These are phyloP conservation scores for Massospora cicadina DNA, from an alignment of 371 early-diverging fungal genomes.

Conservation along the genomic window DNA sequence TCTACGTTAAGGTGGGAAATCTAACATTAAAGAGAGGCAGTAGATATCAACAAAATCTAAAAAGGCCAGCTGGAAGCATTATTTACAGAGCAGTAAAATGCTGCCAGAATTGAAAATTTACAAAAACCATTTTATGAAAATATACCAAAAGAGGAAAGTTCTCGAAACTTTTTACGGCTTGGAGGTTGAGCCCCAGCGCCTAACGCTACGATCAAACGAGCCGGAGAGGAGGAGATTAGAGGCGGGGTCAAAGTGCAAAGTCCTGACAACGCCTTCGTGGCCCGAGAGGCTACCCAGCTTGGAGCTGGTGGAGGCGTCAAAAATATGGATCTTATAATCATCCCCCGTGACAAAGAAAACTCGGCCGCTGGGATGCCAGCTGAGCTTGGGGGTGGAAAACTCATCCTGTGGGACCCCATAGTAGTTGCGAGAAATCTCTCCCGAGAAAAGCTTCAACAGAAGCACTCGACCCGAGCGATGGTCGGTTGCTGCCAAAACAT, in stretches of 20 bases:
- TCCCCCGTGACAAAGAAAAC: constrained; percentile 50
- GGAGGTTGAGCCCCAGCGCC: no score
- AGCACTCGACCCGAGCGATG: constrained; percentile 47
- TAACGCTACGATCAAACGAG: constrained; percentile 30
- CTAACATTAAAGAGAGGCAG: no score
- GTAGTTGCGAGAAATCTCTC: constrained; percentile 35
- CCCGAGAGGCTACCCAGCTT: constrained; percentile 28
- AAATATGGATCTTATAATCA: constrained; percentile 33
- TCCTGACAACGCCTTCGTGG: constrained; percentile 27
- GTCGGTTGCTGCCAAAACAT: constrained; percentile 50
- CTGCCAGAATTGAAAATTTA: no score
- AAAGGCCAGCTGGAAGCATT: no score
- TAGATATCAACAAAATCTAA: no score
- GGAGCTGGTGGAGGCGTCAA: constrained; percentile 35
- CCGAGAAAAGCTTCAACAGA: constrained; percentile 27
- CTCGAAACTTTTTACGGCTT: no score
- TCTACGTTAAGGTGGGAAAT: no score
- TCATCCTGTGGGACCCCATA: constrained; percentile 41
- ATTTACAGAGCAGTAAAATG: no score
- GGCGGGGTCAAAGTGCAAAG: constrained; percentile 20
- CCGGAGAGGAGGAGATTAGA: constrained; percentile 22
- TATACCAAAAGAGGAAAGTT: no score
- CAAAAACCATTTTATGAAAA: no score
- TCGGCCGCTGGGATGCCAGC: constrained; percentile 39
- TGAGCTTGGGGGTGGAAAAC: constrained; percentile 35